A percentile compares a stretch with the other conserved stretches of the same genome.
Evolutionary conservation across 495 filamentous ascomycete genomes (phyloP).

Genomic region (Pseudevernia furfuracea): DNA sequence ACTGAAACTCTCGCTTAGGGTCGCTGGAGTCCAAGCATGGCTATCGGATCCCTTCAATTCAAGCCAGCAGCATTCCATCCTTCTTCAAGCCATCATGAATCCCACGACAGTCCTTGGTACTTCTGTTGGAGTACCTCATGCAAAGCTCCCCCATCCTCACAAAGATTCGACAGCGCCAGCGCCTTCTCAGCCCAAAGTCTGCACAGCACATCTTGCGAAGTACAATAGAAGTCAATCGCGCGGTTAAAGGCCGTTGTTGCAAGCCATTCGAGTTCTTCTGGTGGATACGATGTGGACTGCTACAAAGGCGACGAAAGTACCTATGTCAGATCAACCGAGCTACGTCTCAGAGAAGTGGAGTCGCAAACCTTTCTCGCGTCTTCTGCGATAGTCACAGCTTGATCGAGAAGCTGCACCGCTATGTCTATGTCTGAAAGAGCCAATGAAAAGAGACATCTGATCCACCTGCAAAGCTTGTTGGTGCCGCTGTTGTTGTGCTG

Average conservation of each 20-base stretch:
- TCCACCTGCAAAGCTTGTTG: constrained; percentile 57
- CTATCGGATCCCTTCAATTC: not conserved
- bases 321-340: not conserved
- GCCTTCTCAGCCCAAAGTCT: constrained; percentile 60
- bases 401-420: constrained; percentile 50
- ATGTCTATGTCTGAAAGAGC: constrained; percentile 39
- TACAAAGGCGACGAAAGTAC: not conserved
- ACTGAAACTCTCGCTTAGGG: not conserved
- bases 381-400: constrained; percentile 45
- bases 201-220: constrained; percentile 47
- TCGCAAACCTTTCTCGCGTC: constrained; percentile 27
- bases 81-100: constrained; percentile 15
- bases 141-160: constrained; percentile 44
- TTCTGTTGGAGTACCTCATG: constrained; percentile 47
- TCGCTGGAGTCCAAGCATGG: not conserved
- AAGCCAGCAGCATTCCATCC: not conserved
- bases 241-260: constrained; percentile 66
- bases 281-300: constrained; percentile 46
- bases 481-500: constrained; percentile 44
- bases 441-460: constrained; percentile 62
- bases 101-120: constrained; percentile 44
- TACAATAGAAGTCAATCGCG: constrained; percentile 62
- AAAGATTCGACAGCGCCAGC: constrained; percentile 51
- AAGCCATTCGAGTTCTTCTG: constrained; percentile 70
- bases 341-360: not conserved